Base-by-base conservation (phyloP, 2,329 filamentous ascomycete species). In the Sporothrix variecibatus region DNA sequence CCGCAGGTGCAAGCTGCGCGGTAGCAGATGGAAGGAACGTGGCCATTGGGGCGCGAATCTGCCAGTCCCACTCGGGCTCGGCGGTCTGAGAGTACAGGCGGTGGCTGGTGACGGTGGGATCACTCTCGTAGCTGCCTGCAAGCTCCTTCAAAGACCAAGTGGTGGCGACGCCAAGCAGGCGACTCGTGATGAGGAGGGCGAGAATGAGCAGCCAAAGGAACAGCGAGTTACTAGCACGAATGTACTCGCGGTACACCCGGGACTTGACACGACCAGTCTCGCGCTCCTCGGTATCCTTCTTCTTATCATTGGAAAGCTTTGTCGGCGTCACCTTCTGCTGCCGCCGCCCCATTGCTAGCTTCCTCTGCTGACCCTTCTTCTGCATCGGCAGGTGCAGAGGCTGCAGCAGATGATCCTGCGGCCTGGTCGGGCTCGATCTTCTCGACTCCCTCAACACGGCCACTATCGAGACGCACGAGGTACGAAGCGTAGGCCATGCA, bases 111-210 rank as follows among this genome's bases (percentile, higher is more conserved):
- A 64, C 28, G 28, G 40, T 38, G 3, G 70, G 26, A 2, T 72
- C 77, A 9, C 76, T 71, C 1, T 78, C 75, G 2, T 79, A 77
- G 56, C 78, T 79, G 20, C 79, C 78, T 0, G 81, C 77, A 7
- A 82, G 78, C 51, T 82, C 79, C 73, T 82, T 82, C 62, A 82
- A 76, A 64, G 80, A 80, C 80, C 81, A 82, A 0, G 80, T 80
- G 17, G 80, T 76, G 9, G 77, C 78, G 3, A 82, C 78, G 1
- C 75, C 74, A 7, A 80, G 56, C 17, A 78, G 72, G 23, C 80
- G 80, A 9, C 74, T 70, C 0, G 75, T 64, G 7, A 82, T 71
- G 23, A 81, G 69, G 3, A 81, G 73, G 1, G 77, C 64, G 2
- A 81, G 34, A 23, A 78, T 78, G 2, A 78, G 20, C 1, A 77